Base-by-base conservation (phyloP, 2,329 filamentous ascomycete genomes). In the Biscogniauxia marginata region DNA sequence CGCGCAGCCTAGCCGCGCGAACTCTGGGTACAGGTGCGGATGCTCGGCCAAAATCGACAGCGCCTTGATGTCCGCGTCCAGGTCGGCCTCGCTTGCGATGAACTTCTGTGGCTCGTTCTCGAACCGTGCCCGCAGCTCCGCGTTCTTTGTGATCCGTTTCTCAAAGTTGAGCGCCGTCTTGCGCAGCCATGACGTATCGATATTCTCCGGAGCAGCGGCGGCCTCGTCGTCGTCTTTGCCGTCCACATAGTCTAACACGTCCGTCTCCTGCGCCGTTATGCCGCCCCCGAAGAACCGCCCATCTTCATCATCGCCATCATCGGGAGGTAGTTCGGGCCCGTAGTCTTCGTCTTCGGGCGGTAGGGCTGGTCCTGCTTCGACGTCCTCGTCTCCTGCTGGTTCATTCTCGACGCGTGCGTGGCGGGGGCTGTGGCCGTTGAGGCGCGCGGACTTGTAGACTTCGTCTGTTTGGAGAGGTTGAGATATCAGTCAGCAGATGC, bases 231-330 rank as follows among this genome's bases (percentile, higher is more conserved):
- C 72, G 19, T 73, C 74, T 67, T 66, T 61, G 44, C 58, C 68
- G 50, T 97, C 91, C 60, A 99, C 85, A 69, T 89, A 98, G 73
- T 98, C 90, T 67, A 99, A 82, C 19, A 95, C 90, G 65, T 92
- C 84, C 2, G 86, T 87, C 63, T 96, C 91, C 63, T 91, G 83
- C 56, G 87, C 82, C 22, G 88, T 91, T 65, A 99, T 88, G 30
- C 95, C 95, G 53, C 92, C 90, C 46, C 93, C 95, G 66, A 97
- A 99, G 78, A 99, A 99, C 9, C 95, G 87, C 1, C 93, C 95
- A 62, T 96, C 95, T 52, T 96, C 91, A 65, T 96, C 93, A 63
- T 93, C 90, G 54, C 67, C 72, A 8, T 58, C 71, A 24, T 65
- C 67, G 0, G 66, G 67, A 2, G 67, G 65, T 13, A 65, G 54